Evolutionary conservation across 176 grass and related monocot species (phyloP).

Genomic region (Eleusine indica): DNA sequence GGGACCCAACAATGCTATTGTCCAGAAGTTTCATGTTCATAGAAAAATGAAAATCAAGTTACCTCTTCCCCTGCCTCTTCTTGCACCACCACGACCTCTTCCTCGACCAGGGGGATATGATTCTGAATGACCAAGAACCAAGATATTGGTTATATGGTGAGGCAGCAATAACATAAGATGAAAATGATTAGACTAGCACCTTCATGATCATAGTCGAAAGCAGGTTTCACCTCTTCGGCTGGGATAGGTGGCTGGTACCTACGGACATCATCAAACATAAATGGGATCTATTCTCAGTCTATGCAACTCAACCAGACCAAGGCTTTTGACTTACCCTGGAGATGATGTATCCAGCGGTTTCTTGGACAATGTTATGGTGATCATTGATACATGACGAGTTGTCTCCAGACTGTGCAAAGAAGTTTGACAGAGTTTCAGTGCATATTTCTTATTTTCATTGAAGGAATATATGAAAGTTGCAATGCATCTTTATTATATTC

Average conservation of each 20-base stretch:
- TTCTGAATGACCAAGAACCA: conserved; percentile 42
- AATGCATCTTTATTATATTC: conserved; percentile 32
- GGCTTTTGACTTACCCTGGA: conserved; percentile 65
- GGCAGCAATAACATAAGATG: background rate
- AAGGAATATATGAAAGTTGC: background rate
- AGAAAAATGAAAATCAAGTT: conserved; percentile 24
- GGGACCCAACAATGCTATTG: background rate
- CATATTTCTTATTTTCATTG: conserved; percentile 33
- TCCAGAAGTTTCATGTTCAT: background rate
- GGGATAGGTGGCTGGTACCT: conserved; percentile 92
- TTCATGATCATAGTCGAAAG: conserved; percentile 75
- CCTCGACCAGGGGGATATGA: conserved; percentile 50
- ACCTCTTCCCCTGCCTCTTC: conserved; percentile 85
- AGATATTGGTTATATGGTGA: background rate
- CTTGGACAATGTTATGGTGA: conserved; percentile 86
- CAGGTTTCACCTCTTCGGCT: conserved; percentile 66
- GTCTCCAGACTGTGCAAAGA: conserved; percentile 76
- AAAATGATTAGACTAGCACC: conserved; percentile 35
- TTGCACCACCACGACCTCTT: conserved; percentile 62
- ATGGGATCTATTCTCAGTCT: conserved; percentile 5
- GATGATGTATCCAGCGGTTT: conserved; percentile 63
- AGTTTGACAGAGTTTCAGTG: conserved; percentile 8
- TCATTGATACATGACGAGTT: conserved; percentile 82
- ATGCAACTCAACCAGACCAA: conserved; percentile 16
- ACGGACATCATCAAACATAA: conserved; percentile 25